Base-by-base conservation (phyloP, 352 stramenopile genomes). In the Bremia lactucae region DNA sequence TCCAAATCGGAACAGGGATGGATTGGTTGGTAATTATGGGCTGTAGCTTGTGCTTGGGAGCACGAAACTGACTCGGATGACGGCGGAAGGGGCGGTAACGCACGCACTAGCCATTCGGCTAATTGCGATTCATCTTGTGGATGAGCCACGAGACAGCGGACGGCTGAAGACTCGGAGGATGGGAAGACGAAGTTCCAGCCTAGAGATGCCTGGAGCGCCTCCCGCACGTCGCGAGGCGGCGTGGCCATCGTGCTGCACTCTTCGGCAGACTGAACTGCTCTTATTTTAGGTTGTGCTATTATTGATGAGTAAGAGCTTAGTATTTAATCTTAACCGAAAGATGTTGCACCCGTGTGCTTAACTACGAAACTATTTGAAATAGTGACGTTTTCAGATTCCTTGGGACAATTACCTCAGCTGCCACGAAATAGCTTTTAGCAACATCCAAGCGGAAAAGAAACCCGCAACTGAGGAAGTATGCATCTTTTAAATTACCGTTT, bases 151-250 rank as follows among this genome's bases (percentile, higher is more conserved):
- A 87, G 54, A 19, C 69, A 81, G 5, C 74, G 74, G 35, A 62
- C 59, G 22, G 70, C 54, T 0, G 23, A 16, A 6, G 67, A 43
- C 31, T 82, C 65, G 0, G 39, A 55, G 7, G 64, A 75, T 26
- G 58, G 48, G 52, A 69, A 87, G n/a, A 66, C 64, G 31, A 74
- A 78, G 23, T 59, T 36, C 55, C 66, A 82, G 44, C 48, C 53
- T 20, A 87, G 46, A 49, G 55, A 34, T 34, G 36, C 23, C 20
- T 42, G 36, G 37, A 83, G 51, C 11, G 47, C 51, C 5, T 53
- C 49, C 23, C 66, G 65, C 28, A 85, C 52, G 34, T 80, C 62
- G 6, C 19, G 23, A 23, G 22, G 14, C n/a, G 23, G 37, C 37
- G 35, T 29, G 18, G 35, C 35, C 35, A 40, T 40, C 35, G 19